Percentiles rank a stretch among this genome's conserved stretches.
phyloP scores from a whole-genome alignment of 345 rosid species.

The Moringa oleifera region DNA sequence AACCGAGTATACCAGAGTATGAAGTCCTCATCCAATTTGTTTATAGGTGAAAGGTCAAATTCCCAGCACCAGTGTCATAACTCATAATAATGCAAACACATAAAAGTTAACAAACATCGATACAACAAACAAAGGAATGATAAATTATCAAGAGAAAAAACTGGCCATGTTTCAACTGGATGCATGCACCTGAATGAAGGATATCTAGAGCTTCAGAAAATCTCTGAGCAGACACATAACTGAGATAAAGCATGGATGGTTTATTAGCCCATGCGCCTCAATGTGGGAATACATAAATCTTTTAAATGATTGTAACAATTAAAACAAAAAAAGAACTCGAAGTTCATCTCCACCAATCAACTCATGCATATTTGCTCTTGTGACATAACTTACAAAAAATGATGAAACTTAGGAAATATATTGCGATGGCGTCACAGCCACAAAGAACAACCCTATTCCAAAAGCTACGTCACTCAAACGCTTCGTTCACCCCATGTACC shows the following conservation, averaged over 20 bases:
- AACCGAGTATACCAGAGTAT: no score
- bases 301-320: background rate
- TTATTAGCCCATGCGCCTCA: slow-evolving; percentile 10
- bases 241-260: slow-evolving; percentile 20
- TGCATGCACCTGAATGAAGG: slow-evolving; percentile 76
- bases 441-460: no score
- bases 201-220: slow-evolving; percentile 77
- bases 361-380: background rate
- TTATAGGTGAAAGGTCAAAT: no score
- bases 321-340: background rate
- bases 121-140: background rate
- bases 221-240: slow-evolving; percentile 72
- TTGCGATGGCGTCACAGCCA: background rate
- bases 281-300: background rate
- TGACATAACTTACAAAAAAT: no score
- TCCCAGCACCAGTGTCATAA: no score
- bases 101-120: background rate
- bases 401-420: background rate
- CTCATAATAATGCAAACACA: background rate
- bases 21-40: no score
- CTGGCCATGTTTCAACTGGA: slow-evolving; percentile 71
- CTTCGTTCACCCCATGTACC: no score
- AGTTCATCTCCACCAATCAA: background rate
- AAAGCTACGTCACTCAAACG: no score
- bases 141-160: slow-evolving; percentile 30